Evolutionary conservation across 2,329 filamentous ascomycete genomes (phyloP).

Genomic region (Aaosphaeria pasadenensis): DNA sequence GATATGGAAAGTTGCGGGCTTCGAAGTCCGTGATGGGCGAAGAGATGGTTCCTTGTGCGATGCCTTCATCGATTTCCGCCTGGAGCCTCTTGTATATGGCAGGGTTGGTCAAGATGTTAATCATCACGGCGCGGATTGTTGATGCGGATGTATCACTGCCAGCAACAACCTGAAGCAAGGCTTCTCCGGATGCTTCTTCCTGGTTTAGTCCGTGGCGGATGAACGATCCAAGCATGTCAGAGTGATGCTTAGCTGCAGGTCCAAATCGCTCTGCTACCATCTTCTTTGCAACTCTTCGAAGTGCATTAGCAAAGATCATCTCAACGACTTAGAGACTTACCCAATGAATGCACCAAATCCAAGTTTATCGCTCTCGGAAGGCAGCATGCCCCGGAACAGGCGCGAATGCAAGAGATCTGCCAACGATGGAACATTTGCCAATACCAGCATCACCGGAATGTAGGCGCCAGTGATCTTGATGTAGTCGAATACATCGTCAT

Average conservation of each 20-base stretch:
- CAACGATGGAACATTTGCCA: slow-evolving; percentile 12
- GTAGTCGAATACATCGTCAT: slow-evolving; percentile 44
- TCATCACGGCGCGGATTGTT: slow-evolving; percentile 50
- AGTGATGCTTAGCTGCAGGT: slow-evolving; percentile 36
- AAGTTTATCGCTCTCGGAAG: slow-evolving; percentile 42
- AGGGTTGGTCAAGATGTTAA: slow-evolving; percentile 50
- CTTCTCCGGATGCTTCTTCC: slow-evolving; percentile 40
- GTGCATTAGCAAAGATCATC: not conserved
- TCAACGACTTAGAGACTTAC: slow-evolving; percentile 2
- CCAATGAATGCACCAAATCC: slow-evolving; percentile 39
- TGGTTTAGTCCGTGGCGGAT: slow-evolving; percentile 42
- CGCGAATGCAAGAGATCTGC: slow-evolving; percentile 13
- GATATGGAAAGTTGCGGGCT: slow-evolving; percentile 19
- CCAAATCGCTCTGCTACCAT: slow-evolving; percentile 49
- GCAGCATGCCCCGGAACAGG: slow-evolving; percentile 12
- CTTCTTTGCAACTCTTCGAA: slow-evolving; percentile 39
- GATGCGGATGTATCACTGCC: slow-evolving; percentile 59
- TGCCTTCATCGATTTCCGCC: slow-evolving; percentile 42
- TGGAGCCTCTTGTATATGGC: slow-evolving; percentile 44
- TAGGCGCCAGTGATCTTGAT: slow-evolving; percentile 39
- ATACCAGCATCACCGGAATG: slow-evolving; percentile 11
- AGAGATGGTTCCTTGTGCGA: slow-evolving; percentile 15
- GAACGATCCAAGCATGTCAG: slow-evolving; percentile 54
- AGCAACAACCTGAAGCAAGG: slow-evolving; percentile 48
- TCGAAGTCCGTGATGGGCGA: slow-evolving; percentile 22